Base-by-base conservation (phyloP, 257 asterid genomes). In the Leptodermis oblonga region DNA sequence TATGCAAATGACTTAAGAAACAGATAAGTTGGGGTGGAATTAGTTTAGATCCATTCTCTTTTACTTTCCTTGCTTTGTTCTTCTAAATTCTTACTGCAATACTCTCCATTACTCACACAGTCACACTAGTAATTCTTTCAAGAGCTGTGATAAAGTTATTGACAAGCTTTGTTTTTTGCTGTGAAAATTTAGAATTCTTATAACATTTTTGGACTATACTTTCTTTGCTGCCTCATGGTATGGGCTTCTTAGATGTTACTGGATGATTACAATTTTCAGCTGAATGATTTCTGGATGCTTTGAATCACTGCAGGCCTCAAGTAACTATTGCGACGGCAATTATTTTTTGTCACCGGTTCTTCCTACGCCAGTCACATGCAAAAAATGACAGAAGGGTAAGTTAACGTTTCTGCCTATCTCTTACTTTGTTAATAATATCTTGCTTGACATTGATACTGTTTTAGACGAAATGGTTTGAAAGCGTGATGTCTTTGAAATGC, bases 261-360 rank as follows among this genome's bases (percentile, higher is more conserved):
- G 61, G 8, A 49, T 8, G 17, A n/a, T 11, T 48, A 37, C n/a
- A n/a, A 7, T 17, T 67, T 67, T 59, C 34, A 41, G 52, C 61
- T n/a, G 62, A 66, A 61, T 60, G 43, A 30, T 62, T 66, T 68
- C 41, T 58, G 69, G 68, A 42, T 68, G 53, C 69, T 85, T 79
- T 64, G 62, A 52, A 31, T 80, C 66, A 9, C 71, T 90, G 88
- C 97, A 93, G 98, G 87, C 98, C 97, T 14, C 98, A 92, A 86
- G 95, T 90, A 59, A 92, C 97, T 15, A 92, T 92, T 84, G 98
- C 98, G 23, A 92, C 97, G 2, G 95, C 98, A 56, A 92, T 92
- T 59, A 84, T 92, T 78, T 92, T 92, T 77, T 92, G 96, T 79
- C 98, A 92, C 73, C 98, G 98, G 58, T 92, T 90, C 87, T 92